phyloP scores from a whole-genome alignment of 2,329 filamentous ascomycete species.

The Bretziella fagacearum region DNA sequence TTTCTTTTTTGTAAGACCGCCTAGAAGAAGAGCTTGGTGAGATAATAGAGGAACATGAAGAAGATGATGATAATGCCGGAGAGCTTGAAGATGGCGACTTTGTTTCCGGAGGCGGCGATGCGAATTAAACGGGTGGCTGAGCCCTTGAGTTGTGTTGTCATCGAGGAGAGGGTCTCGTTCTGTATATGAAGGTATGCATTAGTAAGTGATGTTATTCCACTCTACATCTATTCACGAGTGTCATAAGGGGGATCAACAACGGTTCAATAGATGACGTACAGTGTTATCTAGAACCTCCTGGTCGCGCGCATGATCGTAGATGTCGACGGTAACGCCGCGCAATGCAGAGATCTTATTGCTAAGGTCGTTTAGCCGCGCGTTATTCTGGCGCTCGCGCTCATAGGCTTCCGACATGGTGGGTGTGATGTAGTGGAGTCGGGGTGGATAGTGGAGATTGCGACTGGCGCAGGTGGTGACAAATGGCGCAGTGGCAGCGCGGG shows the following conservation, averaged over 20 bases:
- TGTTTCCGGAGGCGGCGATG: slow-evolving; percentile 85
- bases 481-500: too few species aligned
- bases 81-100: slow-evolving; percentile 77
- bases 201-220: background rate
- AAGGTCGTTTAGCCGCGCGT: slow-evolving; percentile 81
- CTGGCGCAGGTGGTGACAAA: too few species aligned
- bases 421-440: background rate
- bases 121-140: slow-evolving; percentile 66
- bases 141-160: slow-evolving; percentile 67
- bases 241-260: slow-evolving; percentile 20
- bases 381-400: slow-evolving; percentile 79
- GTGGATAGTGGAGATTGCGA: background rate
- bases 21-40: slow-evolving; percentile 46
- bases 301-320: slow-evolving; percentile 86
- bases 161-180: slow-evolving; percentile 81
- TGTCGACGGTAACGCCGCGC: slow-evolving; percentile 87
- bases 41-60: slow-evolving; percentile 62
- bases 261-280: too few species aligned
- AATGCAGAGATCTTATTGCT: slow-evolving; percentile 80
- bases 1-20: background rate
- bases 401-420: slow-evolving; percentile 54
- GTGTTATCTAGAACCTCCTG: slow-evolving; percentile 80
- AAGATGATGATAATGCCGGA: slow-evolving; percentile 61
- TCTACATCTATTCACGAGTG: background rate
- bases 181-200: slow-evolving; percentile 23